Evolutionary conservation across 306 rosid species (phyloP).

Genomic region (Medicago ruthenica): DNA sequence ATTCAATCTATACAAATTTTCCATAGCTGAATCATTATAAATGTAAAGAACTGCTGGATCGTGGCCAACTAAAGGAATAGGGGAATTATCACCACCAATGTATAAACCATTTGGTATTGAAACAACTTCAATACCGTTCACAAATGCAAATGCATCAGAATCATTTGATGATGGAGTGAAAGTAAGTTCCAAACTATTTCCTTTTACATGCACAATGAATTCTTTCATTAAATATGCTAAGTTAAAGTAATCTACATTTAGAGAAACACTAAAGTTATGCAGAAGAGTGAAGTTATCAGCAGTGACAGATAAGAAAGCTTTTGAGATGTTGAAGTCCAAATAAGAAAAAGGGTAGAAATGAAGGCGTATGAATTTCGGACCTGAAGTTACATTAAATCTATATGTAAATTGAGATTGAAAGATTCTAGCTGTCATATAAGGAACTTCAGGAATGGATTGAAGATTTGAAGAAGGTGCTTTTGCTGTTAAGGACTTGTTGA

Average conservation of each 20-base stretch:
- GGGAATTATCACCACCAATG: conserved; percentile 23
- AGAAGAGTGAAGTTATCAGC: conserved; percentile 47
- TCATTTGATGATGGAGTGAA: conserved; percentile 45
- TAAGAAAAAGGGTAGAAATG: conserved; percentile 51
- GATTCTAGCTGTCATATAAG: conserved; percentile 49
- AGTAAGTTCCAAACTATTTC: conserved; percentile 43
- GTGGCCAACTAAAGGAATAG: conserved; percentile 44
- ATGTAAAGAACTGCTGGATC: not conserved
- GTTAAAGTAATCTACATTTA: conserved; percentile 44
- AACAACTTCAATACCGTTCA: conserved; percentile 57
- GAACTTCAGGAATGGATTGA: conserved; percentile 40
- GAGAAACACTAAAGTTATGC: conserved; percentile 54
- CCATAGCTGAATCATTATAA: conserved; percentile 41
- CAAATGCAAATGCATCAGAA: conserved; percentile 50
- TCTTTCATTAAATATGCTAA: conserved; percentile 46
- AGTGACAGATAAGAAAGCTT: conserved; percentile 44
- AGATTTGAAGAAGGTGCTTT: conserved; percentile 2
- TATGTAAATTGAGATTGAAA: conserved; percentile 48
- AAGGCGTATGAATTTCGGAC: conserved; percentile 55
- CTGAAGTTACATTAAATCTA: conserved; percentile 45
- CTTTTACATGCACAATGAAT: conserved; percentile 44
- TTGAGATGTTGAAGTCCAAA: conserved; percentile 30
- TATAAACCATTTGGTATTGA: conserved; percentile 52
- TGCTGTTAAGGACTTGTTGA: conserved; percentile 4
- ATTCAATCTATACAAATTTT: conserved; percentile 45